Percentiles rank a stretch among this genome's conserved stretches.
phyloP scores from a whole-genome alignment of 306 rosid species.

The Cicer chorassanicum region DNA sequence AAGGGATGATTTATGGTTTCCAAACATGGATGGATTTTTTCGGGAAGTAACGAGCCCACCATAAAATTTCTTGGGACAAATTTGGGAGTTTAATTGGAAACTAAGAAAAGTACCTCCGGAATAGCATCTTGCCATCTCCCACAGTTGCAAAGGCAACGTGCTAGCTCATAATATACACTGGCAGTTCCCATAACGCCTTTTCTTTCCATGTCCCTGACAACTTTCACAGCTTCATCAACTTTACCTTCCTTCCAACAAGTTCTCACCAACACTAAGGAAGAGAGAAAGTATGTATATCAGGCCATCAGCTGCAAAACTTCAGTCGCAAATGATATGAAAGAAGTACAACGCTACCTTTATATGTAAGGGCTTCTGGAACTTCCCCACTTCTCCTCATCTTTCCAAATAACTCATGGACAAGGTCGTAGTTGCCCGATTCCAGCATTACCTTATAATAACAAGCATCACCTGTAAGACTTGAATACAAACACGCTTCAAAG shows the following conservation, averaged over 20 bases:
- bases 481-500: constrained; percentile 38
- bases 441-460: constrained; percentile 84
- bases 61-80: constrained; percentile 13
- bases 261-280: constrained; percentile 72
- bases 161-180: constrained; percentile 81
- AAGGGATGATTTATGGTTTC: constrained; percentile 11
- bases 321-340: constrained; percentile 43
- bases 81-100: constrained; percentile 7
- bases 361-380: constrained; percentile 75
- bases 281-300: constrained; percentile 37
- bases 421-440: constrained; percentile 79
- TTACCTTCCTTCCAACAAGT: constrained; percentile 87
- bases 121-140: constrained; percentile 94
- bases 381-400: constrained; percentile 79
- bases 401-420: constrained; percentile 70
- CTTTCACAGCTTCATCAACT: constrained; percentile 75
- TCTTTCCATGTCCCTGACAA: constrained; percentile 84
- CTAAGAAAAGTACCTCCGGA: constrained; percentile 58
- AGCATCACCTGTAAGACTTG: constrained; percentile 61
- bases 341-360: constrained; percentile 66
- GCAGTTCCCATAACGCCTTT: constrained; percentile 79
- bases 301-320: constrained; percentile 40
- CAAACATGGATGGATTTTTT: constrained; percentile 6
- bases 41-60: not conserved
- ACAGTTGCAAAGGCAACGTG: constrained; percentile 84